Percentiles rank a stretch among this genome's conserved stretches.
These are phyloP conservation scores for Trichoderma hamatum DNA, from an alignment of 2,329 filamentous ascomycete genomes.

Conservation along the genomic window DNA sequence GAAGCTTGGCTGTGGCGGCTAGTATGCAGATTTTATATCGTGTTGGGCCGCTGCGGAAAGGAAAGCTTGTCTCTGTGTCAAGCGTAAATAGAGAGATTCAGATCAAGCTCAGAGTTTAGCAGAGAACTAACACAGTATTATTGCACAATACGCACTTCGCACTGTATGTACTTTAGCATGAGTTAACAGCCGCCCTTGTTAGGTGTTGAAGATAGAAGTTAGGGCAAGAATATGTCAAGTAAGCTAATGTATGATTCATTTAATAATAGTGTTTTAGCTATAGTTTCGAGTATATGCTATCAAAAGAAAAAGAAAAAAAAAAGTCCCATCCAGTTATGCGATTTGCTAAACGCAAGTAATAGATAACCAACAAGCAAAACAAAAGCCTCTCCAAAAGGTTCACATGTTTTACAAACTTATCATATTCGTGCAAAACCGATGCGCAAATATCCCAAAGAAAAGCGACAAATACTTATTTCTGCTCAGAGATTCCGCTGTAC, in stretches of 20 bases:
- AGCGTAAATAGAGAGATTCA: slow-evolving; percentile 12
- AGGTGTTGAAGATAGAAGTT: background rate
- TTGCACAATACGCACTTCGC: background rate
- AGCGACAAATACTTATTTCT: slow-evolving; percentile 16
- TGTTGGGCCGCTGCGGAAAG: slow-evolving; percentile 1
- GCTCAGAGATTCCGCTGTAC: slow-evolving; percentile 52
- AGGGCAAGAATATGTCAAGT: background rate
- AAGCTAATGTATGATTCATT: background rate
- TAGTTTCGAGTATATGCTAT: background rate
- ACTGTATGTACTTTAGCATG: background rate
- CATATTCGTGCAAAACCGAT: background rate
- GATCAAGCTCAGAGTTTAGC: background rate
- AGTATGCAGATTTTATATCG: background rate
- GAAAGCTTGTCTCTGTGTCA: background rate
- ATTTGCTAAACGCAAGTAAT: background rate
- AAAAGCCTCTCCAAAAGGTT: background rate
- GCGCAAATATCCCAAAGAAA: background rate
- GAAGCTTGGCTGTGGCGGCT: background rate
- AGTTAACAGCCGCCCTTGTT: background rate
- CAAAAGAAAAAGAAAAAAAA: background rate
- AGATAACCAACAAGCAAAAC: background rate
- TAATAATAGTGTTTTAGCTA: background rate
- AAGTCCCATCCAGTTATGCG: background rate
- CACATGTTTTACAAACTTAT: slow-evolving; percentile 1
- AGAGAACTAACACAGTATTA: background rate